phyloP scores from a whole-genome alignment of 345 rosid genomes.

The Citrus glauca region DNA sequence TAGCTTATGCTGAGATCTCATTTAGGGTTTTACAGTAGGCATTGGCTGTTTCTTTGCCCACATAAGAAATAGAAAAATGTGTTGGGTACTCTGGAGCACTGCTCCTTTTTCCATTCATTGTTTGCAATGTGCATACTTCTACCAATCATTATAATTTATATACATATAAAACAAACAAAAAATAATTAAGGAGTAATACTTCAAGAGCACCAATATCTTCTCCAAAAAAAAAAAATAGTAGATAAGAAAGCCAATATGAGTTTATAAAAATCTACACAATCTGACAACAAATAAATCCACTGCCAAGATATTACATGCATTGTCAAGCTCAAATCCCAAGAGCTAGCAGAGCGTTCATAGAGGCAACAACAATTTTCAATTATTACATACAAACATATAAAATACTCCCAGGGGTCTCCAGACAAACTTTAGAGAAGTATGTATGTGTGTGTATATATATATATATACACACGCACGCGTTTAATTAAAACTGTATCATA shows the following conservation, averaged over 20 bases:
- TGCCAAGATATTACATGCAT: not conserved
- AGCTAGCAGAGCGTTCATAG: not conserved
- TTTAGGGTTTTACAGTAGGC: too few species aligned
- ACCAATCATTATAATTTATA: too few species aligned
- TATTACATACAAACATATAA: not conserved
- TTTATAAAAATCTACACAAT: not conserved
- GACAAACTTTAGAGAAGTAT: not conserved
- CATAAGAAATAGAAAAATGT: not conserved
- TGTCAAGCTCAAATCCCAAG: not conserved
- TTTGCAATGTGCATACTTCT: too few species aligned
- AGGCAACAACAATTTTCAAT: not conserved
- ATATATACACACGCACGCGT: too few species aligned
- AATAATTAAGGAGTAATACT: too few species aligned
- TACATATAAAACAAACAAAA: too few species aligned
- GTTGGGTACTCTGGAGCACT: too few species aligned
- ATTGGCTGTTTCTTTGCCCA: not conserved
- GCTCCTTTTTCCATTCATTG: too few species aligned
- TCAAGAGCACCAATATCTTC: too few species aligned
- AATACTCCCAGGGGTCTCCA: not conserved
- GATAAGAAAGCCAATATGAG: not conserved
- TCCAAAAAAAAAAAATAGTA: too few species aligned
- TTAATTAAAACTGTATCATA: not conserved
- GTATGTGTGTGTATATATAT: too few species aligned
- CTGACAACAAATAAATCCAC: not conserved
- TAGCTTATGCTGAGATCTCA: not conserved